Evolutionary conservation across 306 rosid species (phyloP).

Genomic region (Lagenaria siceraria): DNA sequence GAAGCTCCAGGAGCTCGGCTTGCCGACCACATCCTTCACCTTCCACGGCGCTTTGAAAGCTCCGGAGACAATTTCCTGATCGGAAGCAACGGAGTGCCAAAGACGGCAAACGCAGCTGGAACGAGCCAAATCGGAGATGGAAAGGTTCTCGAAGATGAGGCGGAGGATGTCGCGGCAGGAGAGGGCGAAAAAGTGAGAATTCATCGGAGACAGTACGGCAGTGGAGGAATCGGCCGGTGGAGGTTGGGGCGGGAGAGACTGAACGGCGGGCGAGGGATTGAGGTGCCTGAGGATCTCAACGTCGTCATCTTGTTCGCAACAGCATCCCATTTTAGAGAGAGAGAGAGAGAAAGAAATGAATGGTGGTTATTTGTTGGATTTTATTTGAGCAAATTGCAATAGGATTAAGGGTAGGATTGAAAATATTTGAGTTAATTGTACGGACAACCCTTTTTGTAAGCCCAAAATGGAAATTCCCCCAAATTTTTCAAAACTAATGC

Average conservation of each 20-base stretch:
- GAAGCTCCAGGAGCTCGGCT: slow-evolving; percentile 72
- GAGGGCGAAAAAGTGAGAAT: slow-evolving; percentile 61
- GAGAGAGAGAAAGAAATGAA: background rate
- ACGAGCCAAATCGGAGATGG: slow-evolving; percentile 62
- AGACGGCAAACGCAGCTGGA: slow-evolving; percentile 70
- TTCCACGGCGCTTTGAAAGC: slow-evolving; percentile 69
- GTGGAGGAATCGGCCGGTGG: background rate
- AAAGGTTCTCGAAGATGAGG: slow-evolving; percentile 60
- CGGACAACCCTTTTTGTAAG: no score
- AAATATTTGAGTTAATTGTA: background rate
- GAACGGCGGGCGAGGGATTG: slow-evolving; percentile 17
- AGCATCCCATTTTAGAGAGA: slow-evolving; percentile 34
- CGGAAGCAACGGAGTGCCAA: slow-evolving; percentile 86
- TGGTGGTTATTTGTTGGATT: background rate
- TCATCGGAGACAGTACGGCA: slow-evolving; percentile 42
- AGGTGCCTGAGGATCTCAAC: slow-evolving; percentile 28
- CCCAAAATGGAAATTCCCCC: no score
- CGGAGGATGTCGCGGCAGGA: slow-evolving; percentile 70
- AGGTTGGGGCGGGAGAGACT: slow-evolving; percentile 3
- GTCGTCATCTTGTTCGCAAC: slow-evolving; percentile 49
- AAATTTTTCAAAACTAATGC: no score
- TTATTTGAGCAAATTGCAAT: background rate
- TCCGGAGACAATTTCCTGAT: slow-evolving; percentile 37
- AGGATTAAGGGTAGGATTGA: background rate
- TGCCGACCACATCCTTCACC: slow-evolving; percentile 39